phyloP scores from a whole-genome alignment of 345 rosid genomes.

The Trapa bicornis region DNA sequence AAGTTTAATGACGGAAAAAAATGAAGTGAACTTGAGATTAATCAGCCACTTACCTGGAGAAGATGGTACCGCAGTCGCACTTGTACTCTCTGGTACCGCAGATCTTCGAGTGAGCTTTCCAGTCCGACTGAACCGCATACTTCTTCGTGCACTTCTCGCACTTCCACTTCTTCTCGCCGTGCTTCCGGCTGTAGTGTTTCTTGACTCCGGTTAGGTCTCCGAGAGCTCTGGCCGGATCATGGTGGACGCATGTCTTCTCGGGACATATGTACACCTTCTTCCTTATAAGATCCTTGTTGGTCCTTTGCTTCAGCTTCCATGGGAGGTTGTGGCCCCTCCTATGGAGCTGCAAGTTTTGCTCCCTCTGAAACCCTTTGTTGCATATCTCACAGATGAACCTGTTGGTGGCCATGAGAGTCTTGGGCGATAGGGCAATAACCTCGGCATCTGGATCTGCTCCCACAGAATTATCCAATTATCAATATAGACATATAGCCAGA shows the following conservation, averaged over 20 bases:
- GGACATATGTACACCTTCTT: conserved; percentile 47
- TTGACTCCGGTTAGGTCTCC: conserved; percentile 46
- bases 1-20: too few species aligned
- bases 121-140: conserved; percentile 47
- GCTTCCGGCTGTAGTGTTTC: conserved; percentile 44
- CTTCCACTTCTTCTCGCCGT: conserved; percentile 53
- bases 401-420: conserved; percentile 40
- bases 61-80: conserved; percentile 47
- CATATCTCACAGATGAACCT: conserved; percentile 41
- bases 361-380: conserved; percentile 45
- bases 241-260: conserved; percentile 40
- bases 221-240: conserved; percentile 37
- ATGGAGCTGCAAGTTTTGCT: conserved; percentile 47
- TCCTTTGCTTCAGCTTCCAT: conserved; percentile 44
- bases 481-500: too few species aligned
- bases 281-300: conserved; percentile 21
- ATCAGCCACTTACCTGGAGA: conserved; percentile 25
- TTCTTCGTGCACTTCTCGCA: conserved; percentile 51
- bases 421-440: conserved; percentile 37
- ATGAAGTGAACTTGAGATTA: too few species aligned
- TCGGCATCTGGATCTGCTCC: conserved; percentile 37
- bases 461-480: conserved; percentile 5
- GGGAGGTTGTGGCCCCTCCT: conserved; percentile 47
- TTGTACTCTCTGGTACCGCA: conserved; percentile 46
- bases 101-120: conserved; percentile 46